phyloP scores from a whole-genome alignment of 2,329 filamentous ascomycete genomes.

The Talaromyces piceae region DNA sequence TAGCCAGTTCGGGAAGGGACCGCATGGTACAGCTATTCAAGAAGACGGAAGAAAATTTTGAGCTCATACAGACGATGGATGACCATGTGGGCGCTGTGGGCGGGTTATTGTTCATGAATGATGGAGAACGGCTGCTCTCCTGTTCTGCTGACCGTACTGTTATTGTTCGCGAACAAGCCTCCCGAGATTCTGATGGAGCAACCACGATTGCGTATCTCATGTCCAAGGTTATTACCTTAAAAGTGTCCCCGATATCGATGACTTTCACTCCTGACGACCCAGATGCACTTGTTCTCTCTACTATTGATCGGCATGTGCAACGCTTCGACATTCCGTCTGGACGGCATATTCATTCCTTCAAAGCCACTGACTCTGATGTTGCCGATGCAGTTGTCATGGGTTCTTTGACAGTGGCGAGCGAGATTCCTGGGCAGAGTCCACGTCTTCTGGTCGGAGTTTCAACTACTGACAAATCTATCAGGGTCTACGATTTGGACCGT shows the following conservation, averaged over 20 bases:
- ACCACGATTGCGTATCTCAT: slow-evolving; percentile 69
- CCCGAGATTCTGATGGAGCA: slow-evolving; percentile 48
- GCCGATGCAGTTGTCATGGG: slow-evolving; percentile 77
- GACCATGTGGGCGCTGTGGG: slow-evolving; percentile 86
- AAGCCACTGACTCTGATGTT: slow-evolving; percentile 71
- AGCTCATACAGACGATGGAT: slow-evolving; percentile 81
- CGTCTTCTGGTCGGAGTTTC: slow-evolving; percentile 78
- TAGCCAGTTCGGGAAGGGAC: slow-evolving; percentile 81
- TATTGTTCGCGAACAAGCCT: slow-evolving; percentile 70
- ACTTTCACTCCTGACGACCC: slow-evolving; percentile 56
- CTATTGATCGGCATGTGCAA: slow-evolving; percentile 55
- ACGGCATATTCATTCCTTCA: slow-evolving; percentile 65
- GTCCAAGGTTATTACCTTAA: slow-evolving; percentile 69
- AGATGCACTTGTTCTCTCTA: slow-evolving; percentile 51
- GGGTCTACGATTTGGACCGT: slow-evolving; percentile 73
- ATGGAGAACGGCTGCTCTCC: slow-evolving; percentile 67
- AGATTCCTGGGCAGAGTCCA: slow-evolving; percentile 48
- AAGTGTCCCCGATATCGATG: slow-evolving; percentile 83
- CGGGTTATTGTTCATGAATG: slow-evolving; percentile 65
- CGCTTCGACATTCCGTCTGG: slow-evolving; percentile 59
- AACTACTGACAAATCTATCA: slow-evolving; percentile 90
- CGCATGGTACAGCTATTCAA: slow-evolving; percentile 89
- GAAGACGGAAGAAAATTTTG: slow-evolving; percentile 51
- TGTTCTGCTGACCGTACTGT: slow-evolving; percentile 83
- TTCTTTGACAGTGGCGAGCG: slow-evolving; percentile 56